Conservation (phyloP, 2,329 filamentous ascomycete genomes). For the Fusarium torulosum region DNA sequence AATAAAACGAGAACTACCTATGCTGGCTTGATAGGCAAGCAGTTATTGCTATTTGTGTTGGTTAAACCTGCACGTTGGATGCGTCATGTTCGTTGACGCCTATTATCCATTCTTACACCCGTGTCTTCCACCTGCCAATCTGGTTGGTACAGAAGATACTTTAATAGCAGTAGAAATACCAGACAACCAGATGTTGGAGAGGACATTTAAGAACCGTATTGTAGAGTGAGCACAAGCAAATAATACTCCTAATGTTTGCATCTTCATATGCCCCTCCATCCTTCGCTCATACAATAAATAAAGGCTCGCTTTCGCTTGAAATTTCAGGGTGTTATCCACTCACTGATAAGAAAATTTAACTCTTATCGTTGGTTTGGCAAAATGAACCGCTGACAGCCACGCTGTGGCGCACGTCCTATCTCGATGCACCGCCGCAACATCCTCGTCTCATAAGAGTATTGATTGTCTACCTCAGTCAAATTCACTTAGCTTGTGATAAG, state of each 20-base stretch:
- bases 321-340: slow-evolving; percentile 15
- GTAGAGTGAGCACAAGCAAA: not conserved
- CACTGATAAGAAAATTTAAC: slow-evolving; percentile 32
- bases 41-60: not conserved
- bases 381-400: slow-evolving; percentile 12
- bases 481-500: slow-evolving; percentile 39
- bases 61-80: slow-evolving; percentile 17
- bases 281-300: not conserved
- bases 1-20: not conserved
- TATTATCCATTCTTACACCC: slow-evolving; percentile 6
- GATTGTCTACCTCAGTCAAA: slow-evolving; percentile 22
- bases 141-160: not conserved
- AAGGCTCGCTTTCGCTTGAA: not conserved
- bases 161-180: not conserved
- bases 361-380: slow-evolving; percentile 24
- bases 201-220: not conserved
- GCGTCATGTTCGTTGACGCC: slow-evolving; percentile 43
- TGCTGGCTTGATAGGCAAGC: not conserved
- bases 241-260: not conserved
- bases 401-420: slow-evolving; percentile 27
- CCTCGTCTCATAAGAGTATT: slow-evolving; percentile 30
- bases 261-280: slow-evolving; percentile 7
- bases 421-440: slow-evolving; percentile 31
- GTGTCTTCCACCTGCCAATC: not conserved
- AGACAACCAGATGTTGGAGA: not conserved